phyloP scores from a whole-genome alignment of 2,329 filamentous ascomycete genomes.

The Orbilia quercus region DNA sequence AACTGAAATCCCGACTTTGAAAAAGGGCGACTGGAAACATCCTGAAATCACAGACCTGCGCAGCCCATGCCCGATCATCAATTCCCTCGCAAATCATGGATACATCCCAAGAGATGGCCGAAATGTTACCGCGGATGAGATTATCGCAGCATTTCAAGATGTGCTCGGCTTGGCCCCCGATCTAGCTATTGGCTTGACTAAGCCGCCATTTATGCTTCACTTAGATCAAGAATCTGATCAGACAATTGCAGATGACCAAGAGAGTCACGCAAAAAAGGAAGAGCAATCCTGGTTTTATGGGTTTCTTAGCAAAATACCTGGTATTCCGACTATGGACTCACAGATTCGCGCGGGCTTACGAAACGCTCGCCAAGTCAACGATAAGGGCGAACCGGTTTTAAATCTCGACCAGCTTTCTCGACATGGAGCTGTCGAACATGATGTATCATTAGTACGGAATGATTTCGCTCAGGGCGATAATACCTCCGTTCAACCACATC shows the following conservation, averaged over 20 bases:
- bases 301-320: conserved; percentile 36
- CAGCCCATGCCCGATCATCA: conserved; percentile 46
- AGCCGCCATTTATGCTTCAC: conserved; percentile 34
- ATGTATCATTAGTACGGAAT: conserved; percentile 61
- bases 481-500: conserved; percentile 57
- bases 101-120: conserved; percentile 47
- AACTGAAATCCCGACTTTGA: neutral
- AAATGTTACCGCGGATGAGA: conserved; percentile 29
- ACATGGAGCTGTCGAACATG: conserved; percentile 62
- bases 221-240: conserved; percentile 1
- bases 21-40: conserved; percentile 41
- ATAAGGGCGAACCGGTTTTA: conserved; percentile 50
- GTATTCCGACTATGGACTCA: conserved; percentile 30
- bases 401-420: conserved; percentile 61
- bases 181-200: conserved; percentile 30
- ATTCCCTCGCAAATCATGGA: conserved; percentile 49
- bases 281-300: conserved; percentile 33
- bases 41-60: conserved; percentile 44
- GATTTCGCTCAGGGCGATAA: conserved; percentile 60
- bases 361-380: conserved; percentile 55
- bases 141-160: conserved; percentile 41
- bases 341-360: conserved; percentile 34
- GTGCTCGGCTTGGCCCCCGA: conserved; percentile 39
- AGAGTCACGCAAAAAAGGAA: conserved; percentile 1
- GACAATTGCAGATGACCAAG: neutral